phyloP scores from a whole-genome alignment of 805 yeast genomes.

The Pichia cephalocereana region DNA sequence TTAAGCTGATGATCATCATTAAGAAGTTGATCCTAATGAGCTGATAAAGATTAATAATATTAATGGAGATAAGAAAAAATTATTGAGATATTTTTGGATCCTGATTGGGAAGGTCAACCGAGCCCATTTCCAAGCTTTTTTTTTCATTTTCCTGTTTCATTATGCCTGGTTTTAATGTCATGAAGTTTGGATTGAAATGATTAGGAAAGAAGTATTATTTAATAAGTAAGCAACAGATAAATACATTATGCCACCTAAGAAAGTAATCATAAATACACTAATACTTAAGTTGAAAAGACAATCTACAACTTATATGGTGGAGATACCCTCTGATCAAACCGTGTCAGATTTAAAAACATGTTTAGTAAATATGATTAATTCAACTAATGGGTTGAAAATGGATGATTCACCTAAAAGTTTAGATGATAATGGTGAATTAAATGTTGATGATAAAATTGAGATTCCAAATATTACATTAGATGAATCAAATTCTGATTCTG shows the following conservation, averaged over 20 bases:
- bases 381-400: constrained; percentile 39
- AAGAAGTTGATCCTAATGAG: too few relatives aligned
- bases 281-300: constrained; percentile 27
- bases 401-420: constrained; percentile 21
- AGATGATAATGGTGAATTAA: constrained; percentile 17
- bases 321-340: constrained; percentile 17
- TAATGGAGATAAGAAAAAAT: not conserved
- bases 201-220: too few relatives aligned
- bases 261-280: constrained; percentile 12
- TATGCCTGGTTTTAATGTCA: too few relatives aligned
- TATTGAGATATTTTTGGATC: not conserved
- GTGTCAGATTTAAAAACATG: constrained; percentile 20
- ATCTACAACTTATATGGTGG: constrained; percentile 27
- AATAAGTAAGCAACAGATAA: not conserved
- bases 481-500: constrained; percentile 2
- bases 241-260: constrained; percentile 20
- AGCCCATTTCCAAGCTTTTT: not conserved
- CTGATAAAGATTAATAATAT: too few relatives aligned
- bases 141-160: not conserved
- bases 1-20: too few relatives aligned
- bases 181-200: too few relatives aligned
- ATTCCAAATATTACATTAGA: constrained; percentile 21
- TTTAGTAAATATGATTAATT: constrained; percentile 32
- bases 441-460: constrained; percentile 30
- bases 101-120: not conserved